These are phyloP conservation scores for Fusarium oligoseptatum DNA, from an alignment of 2,329 filamentous ascomycete genomes.

Conservation along the genomic window DNA sequence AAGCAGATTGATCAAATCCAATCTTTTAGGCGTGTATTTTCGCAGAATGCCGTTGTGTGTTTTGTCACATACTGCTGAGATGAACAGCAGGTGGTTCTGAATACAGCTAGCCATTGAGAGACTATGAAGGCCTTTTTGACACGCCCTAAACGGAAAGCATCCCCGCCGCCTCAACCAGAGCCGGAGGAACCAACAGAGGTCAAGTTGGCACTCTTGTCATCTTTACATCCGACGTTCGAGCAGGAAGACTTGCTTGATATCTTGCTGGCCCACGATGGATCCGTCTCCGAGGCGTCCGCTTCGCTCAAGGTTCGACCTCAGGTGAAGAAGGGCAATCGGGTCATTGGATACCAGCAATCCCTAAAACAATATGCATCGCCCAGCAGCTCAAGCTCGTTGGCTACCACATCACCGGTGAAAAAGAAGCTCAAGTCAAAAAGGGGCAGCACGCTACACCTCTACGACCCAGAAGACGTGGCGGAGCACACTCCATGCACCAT, in stretches of 20 bases:
- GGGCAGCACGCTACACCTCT: constrained; percentile 87
- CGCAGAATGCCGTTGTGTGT: background rate
- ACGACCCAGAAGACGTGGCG: constrained; percentile 83
- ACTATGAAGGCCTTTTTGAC: constrained; percentile 71
- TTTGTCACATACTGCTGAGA: background rate
- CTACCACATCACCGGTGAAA: constrained; percentile 47
- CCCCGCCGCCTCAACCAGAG: constrained; percentile 43
- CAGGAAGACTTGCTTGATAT: constrained; percentile 82
- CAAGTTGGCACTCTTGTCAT: constrained; percentile 87
- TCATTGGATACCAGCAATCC: constrained; percentile 72
- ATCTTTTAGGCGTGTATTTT: constrained; percentile 1
- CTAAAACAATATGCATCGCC: constrained; percentile 64
- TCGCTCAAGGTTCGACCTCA: constrained; percentile 59
- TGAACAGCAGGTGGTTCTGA: background rate
- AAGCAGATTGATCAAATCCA: background rate
- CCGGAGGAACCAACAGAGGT: constrained; percentile 88
- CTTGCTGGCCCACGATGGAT: constrained; percentile 82
- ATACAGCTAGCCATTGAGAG: constrained; percentile 12
- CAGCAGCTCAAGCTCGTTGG: constrained; percentile 24
- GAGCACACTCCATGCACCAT: constrained; percentile 90
- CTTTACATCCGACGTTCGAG: constrained; percentile 75
- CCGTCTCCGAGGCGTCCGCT: constrained; percentile 73
- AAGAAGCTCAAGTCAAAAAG: constrained; percentile 75
- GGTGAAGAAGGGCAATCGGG: constrained; percentile 52
- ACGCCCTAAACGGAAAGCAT: constrained; percentile 64